Base-by-base conservation (phyloP, 1,284 basidiomycete genomes). In the Cutaneotrichosporon sp. region DNA sequence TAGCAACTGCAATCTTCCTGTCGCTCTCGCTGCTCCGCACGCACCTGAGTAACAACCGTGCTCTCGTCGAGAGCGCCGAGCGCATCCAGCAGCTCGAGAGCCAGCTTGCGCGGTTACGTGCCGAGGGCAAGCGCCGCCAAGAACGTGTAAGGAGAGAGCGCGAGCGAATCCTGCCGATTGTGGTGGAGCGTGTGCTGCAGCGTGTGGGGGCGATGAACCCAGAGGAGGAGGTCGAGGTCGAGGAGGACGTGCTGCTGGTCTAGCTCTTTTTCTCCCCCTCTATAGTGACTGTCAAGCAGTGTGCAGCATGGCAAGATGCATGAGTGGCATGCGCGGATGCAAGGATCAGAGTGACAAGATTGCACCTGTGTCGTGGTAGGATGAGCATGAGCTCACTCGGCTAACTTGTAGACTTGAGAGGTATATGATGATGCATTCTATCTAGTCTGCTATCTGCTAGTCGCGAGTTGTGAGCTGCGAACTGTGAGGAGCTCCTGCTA, bases 1-100 rank as follows among this genome's bases (percentile, higher is more conserved):
- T 81, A 55, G 76, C 76, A 9, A 78, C 79, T 0, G 76, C 74
- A 21, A 68, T 80, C 56, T 81, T 80, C 71, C 73, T 80, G 56
- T 74, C 75, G 36, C 74, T 78, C 55, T 70, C 72, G 38, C 69
- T 79, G 30, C 58, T 72, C 51, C 73, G 74, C 58, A 75, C 74
- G 30, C 74, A 79, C 65, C 69, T 79, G 30, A 76, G 75, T 47
- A 73, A 79, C 64, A 70, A 73, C 21, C 71, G 68, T 13, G 75
- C 73, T 32, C 72, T 80, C 11, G 52, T 68, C 34, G 76, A 79
- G 64, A 73, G 73, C 13, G 51, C 69, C 10, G 68, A 58, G 14
- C 73, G 71, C 11, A 80, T 81, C 64, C 65, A 68, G 6, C 66
- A 71, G 56, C 75, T 81, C 7, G 80, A 81, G 67, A 42, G 55